phyloP scores from a whole-genome alignment of 164 flowering plant genomes.

The Stephania cephalantha region DNA sequence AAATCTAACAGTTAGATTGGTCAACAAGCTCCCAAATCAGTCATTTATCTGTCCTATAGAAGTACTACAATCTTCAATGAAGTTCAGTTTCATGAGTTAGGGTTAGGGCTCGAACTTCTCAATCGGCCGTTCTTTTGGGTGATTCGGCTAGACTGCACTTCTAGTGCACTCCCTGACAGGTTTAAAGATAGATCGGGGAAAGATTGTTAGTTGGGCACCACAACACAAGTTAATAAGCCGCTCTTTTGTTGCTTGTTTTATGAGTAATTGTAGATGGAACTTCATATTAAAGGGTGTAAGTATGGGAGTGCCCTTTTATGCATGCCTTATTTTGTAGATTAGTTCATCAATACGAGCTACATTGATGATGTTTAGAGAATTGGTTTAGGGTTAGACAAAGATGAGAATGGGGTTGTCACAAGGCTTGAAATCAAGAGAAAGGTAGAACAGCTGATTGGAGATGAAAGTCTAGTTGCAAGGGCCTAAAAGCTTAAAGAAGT shows the following conservation, averaged over 20 bases:
- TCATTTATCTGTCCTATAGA: conserved; percentile 29
- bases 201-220: conserved; percentile 17
- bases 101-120: conserved; percentile 25
- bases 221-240: conserved; percentile 20
- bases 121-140: conserved; percentile 26
- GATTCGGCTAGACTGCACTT: conserved; percentile 9
- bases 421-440: conserved; percentile 15
- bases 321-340: conserved; percentile 22
- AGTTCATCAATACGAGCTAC: conserved; percentile 10
- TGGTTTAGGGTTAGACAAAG: conserved; percentile 10
- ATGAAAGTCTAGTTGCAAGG: conserved; percentile 18
- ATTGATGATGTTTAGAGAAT: conserved; percentile 17
- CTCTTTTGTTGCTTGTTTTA: conserved; percentile 16
- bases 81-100: conserved; percentile 24
- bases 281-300: conserved; percentile 11
- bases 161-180: conserved; percentile 11
- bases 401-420: conserved; percentile 13
- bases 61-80: conserved; percentile 10
- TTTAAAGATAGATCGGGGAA: conserved; percentile 10
- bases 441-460: conserved; percentile 6
- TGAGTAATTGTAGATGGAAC: conserved; percentile 19
- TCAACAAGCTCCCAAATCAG: conserved; percentile 23
- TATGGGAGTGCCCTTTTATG: conserved; percentile 15
- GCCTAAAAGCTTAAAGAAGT: conserved; percentile 10
- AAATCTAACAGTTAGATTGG: conserved; percentile 10